Conservation (phyloP, 1,284 basidiomycete genomes). For the Omphalotus olearius region DNA sequence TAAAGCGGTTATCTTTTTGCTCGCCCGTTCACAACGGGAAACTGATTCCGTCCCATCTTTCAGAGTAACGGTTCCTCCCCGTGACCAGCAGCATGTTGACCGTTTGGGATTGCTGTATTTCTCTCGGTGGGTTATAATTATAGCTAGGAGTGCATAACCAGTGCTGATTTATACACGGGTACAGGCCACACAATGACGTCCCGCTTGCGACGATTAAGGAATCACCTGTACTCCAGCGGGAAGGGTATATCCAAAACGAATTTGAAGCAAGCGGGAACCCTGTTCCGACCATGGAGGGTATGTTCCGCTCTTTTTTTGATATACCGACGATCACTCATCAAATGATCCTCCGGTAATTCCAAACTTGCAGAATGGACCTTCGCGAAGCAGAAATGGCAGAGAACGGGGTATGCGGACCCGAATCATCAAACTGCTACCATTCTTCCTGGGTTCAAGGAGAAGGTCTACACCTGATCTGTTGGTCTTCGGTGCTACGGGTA, state of each 20-base stretch:
- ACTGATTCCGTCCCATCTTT: background rate
- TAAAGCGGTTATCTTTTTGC: background rate
- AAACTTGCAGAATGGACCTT: conserved; percentile 37
- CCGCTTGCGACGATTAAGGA: conserved; percentile 37
- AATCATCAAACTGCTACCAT: conserved; percentile 3
- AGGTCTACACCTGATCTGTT: conserved; percentile 2
- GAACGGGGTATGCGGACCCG: conserved; percentile 24
- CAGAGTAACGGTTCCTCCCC: conserved; percentile 44
- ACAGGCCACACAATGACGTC: conserved; percentile 44
- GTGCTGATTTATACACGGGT: background rate
- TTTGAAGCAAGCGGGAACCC: conserved; percentile 40
- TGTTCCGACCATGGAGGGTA: conserved; percentile 44
- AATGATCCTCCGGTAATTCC: too few species aligned
- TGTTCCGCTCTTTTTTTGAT: background rate
- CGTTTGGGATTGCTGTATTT: conserved; percentile 52
- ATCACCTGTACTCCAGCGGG: conserved; percentile 43
- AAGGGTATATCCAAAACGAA: conserved; percentile 43
- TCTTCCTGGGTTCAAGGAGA: conserved; percentile 7
- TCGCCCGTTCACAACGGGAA: background rate
- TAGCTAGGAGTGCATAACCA: background rate
- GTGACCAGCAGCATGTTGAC: conserved; percentile 49
- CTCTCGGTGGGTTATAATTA: conserved; percentile 29
- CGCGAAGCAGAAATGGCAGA: conserved; percentile 45
- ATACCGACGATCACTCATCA: conserved; percentile 16
- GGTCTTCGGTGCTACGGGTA: too few species aligned